phyloP scores from a whole-genome alignment of 1,284 basidiomycete species.

The Stereum hirsutum region DNA sequence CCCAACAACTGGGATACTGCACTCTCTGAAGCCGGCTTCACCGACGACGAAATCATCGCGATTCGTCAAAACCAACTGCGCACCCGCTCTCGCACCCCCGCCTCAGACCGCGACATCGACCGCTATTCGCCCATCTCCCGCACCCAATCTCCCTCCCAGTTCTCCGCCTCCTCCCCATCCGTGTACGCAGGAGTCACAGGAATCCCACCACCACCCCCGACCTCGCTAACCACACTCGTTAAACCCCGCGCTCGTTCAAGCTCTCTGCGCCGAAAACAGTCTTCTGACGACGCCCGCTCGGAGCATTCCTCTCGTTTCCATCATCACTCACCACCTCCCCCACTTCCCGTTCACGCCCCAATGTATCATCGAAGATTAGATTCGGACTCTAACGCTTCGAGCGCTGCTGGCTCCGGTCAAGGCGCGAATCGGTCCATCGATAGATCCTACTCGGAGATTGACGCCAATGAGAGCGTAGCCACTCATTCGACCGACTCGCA shows the following conservation, averaged over 20 bases:
- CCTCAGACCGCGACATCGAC: too few species aligned
- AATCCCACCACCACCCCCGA: too few species aligned
- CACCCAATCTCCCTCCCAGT: conserved; percentile 17
- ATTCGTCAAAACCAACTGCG: conserved; percentile 42
- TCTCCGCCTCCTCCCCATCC: conserved; percentile 22
- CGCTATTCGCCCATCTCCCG: conserved; percentile 18
- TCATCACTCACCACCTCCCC: conserved; percentile 8
- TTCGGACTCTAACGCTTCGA: not conserved
- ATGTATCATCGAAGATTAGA: too few species aligned
- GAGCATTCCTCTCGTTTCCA: conserved; percentile 9
- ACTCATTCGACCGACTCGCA: conserved; percentile 11
- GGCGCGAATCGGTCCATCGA: conserved; percentile 1
- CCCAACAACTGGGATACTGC: conserved; percentile 65
- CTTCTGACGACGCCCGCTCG: conserved; percentile 14
- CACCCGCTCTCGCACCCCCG: conserved; percentile 28
- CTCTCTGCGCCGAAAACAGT: conserved; percentile 30
- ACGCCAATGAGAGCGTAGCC: conserved; percentile 1
- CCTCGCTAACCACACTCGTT: too few species aligned
- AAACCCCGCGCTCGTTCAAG: conserved; percentile 30
- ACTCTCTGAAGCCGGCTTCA: conserved; percentile 49
- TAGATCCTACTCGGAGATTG: not conserved
- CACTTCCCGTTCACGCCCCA: conserved; percentile 1
- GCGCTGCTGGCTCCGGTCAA: not conserved
- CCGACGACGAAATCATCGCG: conserved; percentile 55
- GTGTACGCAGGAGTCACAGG: too few species aligned